phyloP scores from a whole-genome alignment of 208 protist species.

The Trypanosoma lewisi region DNA sequence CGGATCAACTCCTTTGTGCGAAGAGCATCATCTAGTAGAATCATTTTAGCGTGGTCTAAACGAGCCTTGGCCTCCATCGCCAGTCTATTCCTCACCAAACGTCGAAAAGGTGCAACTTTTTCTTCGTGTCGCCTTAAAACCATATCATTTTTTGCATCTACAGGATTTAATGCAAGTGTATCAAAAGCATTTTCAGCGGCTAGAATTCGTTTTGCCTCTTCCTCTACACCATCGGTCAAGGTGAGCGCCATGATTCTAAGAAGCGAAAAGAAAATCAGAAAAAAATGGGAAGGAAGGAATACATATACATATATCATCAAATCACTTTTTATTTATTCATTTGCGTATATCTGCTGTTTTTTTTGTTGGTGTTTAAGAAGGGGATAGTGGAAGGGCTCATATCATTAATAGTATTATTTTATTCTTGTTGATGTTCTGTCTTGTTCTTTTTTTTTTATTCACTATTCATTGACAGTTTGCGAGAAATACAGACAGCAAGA shows the following conservation, averaged over 20 bases:
- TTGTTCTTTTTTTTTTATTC: no score
- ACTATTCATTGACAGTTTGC: no score
- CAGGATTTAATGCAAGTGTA: slow-evolving; percentile 58
- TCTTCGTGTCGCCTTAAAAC: slow-evolving; percentile 56
- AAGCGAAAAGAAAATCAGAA: slow-evolving; percentile 19
- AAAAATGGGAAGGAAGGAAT: slow-evolving; percentile 24
- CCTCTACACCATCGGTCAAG: slow-evolving; percentile 52
- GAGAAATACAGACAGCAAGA: not conserved
- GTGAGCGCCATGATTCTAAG: slow-evolving; percentile 64
- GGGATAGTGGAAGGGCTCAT: no score
- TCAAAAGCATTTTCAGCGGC: slow-evolving; percentile 68
- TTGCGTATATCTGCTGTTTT: not conserved
- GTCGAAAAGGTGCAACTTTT: slow-evolving; percentile 63
- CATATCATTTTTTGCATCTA: slow-evolving; percentile 39
- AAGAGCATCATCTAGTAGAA: slow-evolving; percentile 62
- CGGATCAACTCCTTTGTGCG: slow-evolving; percentile 47
- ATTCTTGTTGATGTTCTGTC: no score
- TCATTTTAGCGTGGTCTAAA: slow-evolving; percentile 77
- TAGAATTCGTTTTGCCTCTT: slow-evolving; percentile 76
- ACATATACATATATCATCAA: not conserved
- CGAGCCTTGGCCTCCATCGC: slow-evolving; percentile 76
- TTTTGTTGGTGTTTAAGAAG: not conserved
- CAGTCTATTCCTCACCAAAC: slow-evolving; percentile 68
- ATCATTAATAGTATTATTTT: no score
- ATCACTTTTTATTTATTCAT: not conserved